Conservation (phyloP, 495 filamentous ascomycete genomes). For the Recurvomyces mirabilis region DNA sequence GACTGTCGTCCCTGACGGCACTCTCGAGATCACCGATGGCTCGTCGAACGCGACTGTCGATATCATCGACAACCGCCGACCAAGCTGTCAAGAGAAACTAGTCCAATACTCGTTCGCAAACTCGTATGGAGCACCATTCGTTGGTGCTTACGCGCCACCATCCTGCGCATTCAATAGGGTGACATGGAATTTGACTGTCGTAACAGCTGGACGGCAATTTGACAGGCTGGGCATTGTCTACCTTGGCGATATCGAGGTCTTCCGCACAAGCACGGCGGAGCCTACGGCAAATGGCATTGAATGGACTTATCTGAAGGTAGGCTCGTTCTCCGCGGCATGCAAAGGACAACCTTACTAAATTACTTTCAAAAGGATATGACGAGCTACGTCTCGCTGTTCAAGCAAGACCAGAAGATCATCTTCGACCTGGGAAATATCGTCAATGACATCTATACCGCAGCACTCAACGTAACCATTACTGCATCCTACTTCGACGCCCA, state of each 20-base stretch:
- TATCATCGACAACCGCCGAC: slow-evolving; percentile 9
- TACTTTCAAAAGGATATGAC: slow-evolving; percentile 63
- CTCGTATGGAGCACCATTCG: slow-evolving; percentile 69
- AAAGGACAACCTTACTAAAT: not conserved
- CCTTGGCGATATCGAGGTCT: slow-evolving; percentile 70
- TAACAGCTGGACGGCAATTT: slow-evolving; percentile 62
- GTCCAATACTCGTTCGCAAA: slow-evolving; percentile 65
- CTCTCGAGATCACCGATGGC: slow-evolving; percentile 15
- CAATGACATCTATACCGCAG: slow-evolving; percentile 62
- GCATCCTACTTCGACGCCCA: slow-evolving; percentile 58
- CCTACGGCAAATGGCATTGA: slow-evolving; percentile 59
- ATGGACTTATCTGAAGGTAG: slow-evolving; percentile 60
- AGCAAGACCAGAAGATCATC: slow-evolving; percentile 57
- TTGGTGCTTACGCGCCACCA: slow-evolving; percentile 65
- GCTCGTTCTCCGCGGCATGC: too few relatives aligned
- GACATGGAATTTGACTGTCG: slow-evolving; percentile 70
- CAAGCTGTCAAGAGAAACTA: slow-evolving; percentile 34
- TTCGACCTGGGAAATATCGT: slow-evolving; percentile 77
- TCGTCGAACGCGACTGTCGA: slow-evolving; percentile 13
- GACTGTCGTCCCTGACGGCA: slow-evolving; percentile 15
- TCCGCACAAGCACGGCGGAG: slow-evolving; percentile 78
- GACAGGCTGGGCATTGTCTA: slow-evolving; percentile 74
- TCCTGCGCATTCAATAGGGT: slow-evolving; percentile 65
- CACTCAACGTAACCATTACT: slow-evolving; percentile 71
- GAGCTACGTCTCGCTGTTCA: slow-evolving; percentile 57